Conservation (phyloP, 768 basidiomycete genomes). For the Trametes cubensis region DNA sequence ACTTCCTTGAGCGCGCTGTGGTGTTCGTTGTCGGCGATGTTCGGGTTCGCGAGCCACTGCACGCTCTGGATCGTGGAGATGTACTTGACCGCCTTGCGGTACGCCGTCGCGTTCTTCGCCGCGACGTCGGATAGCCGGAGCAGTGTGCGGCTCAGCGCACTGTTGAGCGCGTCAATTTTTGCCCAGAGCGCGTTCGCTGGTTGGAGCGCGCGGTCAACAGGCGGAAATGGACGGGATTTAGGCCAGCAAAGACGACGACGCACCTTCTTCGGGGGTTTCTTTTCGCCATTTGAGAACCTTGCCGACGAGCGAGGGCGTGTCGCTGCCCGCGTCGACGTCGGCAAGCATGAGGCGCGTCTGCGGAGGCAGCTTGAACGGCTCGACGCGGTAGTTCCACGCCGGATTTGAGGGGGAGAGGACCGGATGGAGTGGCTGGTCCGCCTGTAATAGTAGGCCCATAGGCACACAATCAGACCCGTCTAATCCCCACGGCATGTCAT, state of each 20-base stretch:
- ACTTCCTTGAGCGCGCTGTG: constrained; percentile 37
- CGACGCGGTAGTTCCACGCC: constrained; percentile 73
- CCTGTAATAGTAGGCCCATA: background rate
- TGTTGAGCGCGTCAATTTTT: constrained; percentile 62
- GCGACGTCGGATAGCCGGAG: constrained; percentile 53
- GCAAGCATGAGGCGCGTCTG: constrained; percentile 84
- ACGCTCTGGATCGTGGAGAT: constrained; percentile 58
- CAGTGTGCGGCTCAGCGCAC: constrained; percentile 56
- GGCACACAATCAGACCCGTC: no score
- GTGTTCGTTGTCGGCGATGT: constrained; percentile 44
- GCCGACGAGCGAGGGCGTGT: constrained; percentile 92
- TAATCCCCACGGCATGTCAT: background rate
- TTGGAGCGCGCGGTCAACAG: background rate
- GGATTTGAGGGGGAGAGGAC: constrained; percentile 65
- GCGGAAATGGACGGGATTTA: background rate
- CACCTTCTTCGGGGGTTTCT: constrained; percentile 61
- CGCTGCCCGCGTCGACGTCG: constrained; percentile 94
- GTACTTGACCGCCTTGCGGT: constrained; percentile 61
- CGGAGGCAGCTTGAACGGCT: constrained; percentile 82
- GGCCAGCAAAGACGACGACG: constrained; percentile 4
- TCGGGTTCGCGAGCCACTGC: constrained; percentile 49
- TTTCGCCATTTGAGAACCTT: constrained; percentile 90
- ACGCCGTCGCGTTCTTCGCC: constrained; percentile 49
- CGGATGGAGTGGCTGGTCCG: constrained; percentile 42
- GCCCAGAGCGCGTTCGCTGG: constrained; percentile 70